Evolutionary conservation across 495 filamentous ascomycete species (phyloP).

Genomic region (Hyaloscypha variabilis): DNA sequence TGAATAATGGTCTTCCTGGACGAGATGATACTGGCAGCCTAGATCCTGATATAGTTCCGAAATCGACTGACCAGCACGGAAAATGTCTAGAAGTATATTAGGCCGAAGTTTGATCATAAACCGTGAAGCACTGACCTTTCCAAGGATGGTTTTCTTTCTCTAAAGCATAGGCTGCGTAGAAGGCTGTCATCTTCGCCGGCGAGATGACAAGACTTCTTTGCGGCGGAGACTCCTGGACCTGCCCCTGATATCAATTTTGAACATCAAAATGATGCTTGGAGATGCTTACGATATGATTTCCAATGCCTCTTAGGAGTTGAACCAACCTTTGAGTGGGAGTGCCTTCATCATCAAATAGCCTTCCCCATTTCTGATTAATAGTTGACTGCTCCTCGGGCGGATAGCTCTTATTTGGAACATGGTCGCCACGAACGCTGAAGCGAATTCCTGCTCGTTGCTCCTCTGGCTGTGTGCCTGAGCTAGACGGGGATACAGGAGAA

Average conservation of each 20-base stretch:
- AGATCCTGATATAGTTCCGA: not conserved
- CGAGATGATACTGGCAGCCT: not conserved
- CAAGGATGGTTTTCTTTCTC: not conserved
- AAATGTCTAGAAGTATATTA: not conserved
- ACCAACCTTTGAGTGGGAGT: not conserved
- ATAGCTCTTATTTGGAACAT: no score
- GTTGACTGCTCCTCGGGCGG: no score
- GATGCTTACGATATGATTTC: not conserved
- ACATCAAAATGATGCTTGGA: not conserved
- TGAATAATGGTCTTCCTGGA: not conserved
- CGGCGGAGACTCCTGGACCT: not conserved
- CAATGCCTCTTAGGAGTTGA: not conserved
- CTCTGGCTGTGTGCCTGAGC: no score
- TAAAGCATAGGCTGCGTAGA: not conserved
- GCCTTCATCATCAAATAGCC: not conserved
- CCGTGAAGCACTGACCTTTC: not conserved
- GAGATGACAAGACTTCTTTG: not conserved
- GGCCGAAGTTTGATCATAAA: not conserved
- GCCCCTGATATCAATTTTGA: not conserved
- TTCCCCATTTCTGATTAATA: slow-evolving; percentile 1
- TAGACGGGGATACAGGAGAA: no score
- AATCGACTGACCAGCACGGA: not conserved
- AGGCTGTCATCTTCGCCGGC: not conserved
- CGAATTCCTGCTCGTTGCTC: no score
- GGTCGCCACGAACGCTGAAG: no score